phyloP scores from a whole-genome alignment of 108 stramenopile genomes.

The Cyclotella choctawhatcheeana region DNA sequence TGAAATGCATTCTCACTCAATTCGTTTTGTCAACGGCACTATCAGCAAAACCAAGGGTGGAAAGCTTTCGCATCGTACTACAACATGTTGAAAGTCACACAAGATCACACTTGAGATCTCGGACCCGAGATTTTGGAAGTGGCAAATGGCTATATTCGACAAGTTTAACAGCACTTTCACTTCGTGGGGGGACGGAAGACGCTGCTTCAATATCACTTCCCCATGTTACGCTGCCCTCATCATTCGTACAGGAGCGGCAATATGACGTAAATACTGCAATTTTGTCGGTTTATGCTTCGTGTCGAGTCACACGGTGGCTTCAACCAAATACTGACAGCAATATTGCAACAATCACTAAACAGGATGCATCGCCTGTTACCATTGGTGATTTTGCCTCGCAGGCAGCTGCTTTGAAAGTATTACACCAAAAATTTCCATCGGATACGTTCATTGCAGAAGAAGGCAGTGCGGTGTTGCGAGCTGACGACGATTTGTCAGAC shows the following conservation, averaged over 20 bases:
- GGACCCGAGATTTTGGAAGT: too few relatives aligned
- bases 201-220: neutral
- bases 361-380: slow-evolving; percentile 69
- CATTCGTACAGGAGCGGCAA: slow-evolving; percentile 7
- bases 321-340: slow-evolving; percentile 31
- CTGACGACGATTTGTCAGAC: slow-evolving; percentile 30
- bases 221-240: slow-evolving; percentile 6
- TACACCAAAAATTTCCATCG: slow-evolving; percentile 45
- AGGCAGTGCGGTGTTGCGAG: slow-evolving; percentile 38
- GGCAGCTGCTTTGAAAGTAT: slow-evolving; percentile 53
- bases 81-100: too few relatives aligned
- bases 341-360: slow-evolving; percentile 34
- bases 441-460: slow-evolving; percentile 72
- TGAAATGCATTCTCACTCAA: neutral
- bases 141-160: neutral
- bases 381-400: slow-evolving; percentile 71
- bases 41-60: neutral
- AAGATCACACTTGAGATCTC: too few relatives aligned
- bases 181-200: neutral
- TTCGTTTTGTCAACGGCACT: slow-evolving; percentile 1
- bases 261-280: slow-evolving; percentile 48
- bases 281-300: slow-evolving; percentile 47
- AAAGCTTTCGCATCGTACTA: neutral
- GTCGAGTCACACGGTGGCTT: slow-evolving; percentile 36
- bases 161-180: neutral